These are phyloP conservation scores for Exophiala sp. DNA, from an alignment of 2,329 filamentous ascomycete genomes.

Conservation along the genomic window DNA sequence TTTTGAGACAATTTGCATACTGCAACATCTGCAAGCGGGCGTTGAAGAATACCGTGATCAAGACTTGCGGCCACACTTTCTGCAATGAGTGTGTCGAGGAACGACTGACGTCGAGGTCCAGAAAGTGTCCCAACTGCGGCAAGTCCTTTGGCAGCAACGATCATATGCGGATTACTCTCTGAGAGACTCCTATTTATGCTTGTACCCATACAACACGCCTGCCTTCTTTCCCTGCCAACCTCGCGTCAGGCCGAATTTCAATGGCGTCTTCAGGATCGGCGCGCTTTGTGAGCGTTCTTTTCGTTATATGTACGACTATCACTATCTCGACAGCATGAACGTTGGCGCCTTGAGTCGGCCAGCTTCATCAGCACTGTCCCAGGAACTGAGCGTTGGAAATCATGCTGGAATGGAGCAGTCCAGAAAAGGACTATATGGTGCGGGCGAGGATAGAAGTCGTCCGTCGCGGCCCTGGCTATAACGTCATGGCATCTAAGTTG, in stretches of 20 bases:
- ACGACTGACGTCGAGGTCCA: conserved; percentile 80
- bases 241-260: too few relatives aligned
- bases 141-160: conserved; percentile 89
- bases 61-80: conserved; percentile 92
- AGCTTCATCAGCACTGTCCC: not conserved
- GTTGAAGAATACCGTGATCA: conserved; percentile 91
- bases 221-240: too few relatives aligned
- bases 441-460: too few relatives aligned
- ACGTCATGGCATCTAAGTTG: too few relatives aligned
- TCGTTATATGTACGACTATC: not conserved
- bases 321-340: not conserved
- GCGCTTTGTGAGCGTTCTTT: too few relatives aligned
- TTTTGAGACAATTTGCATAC: conserved; percentile 56
- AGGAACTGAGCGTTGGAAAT: not conserved
- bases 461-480: too few relatives aligned
- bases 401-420: not conserved
- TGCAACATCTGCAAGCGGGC: conserved; percentile 91
- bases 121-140: conserved; percentile 93
- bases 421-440: not conserved
- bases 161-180: conserved; percentile 63
- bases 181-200: not conserved
- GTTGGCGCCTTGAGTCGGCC: not conserved
- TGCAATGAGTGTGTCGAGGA: conserved; percentile 89
- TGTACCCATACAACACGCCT: conserved; percentile 1
- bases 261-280: too few relatives aligned